These are phyloP conservation scores for Talaromyces sp. DNA, from an alignment of 2,329 filamentous ascomycete genomes.

Conservation along the genomic window DNA sequence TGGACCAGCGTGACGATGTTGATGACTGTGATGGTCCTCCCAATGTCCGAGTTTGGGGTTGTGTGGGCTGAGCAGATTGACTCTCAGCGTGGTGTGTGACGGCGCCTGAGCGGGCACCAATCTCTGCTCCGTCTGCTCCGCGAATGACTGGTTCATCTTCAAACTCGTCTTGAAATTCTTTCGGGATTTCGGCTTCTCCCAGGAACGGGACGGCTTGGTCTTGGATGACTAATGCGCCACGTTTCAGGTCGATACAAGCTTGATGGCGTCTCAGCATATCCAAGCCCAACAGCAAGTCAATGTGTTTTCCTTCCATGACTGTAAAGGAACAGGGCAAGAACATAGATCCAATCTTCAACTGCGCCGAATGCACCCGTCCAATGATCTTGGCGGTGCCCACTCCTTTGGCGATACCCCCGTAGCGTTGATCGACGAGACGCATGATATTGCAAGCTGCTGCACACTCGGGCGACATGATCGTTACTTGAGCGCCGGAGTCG, in stretches of 20 bases:
- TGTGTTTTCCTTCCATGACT: conserved; percentile 97
- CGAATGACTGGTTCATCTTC: conserved; percentile 78
- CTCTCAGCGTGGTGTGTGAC: conserved; percentile 38
- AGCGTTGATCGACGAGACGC: conserved; percentile 88
- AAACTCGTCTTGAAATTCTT: conserved; percentile 66
- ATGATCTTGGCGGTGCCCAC: conserved; percentile 94
- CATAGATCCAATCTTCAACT: conserved; percentile 85
- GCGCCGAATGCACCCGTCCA: conserved; percentile 89
- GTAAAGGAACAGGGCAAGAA: conserved; percentile 94
- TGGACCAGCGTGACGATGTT: conserved; percentile 44
- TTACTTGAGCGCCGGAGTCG: conserved; percentile 94
- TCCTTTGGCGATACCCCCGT: conserved; percentile 85
- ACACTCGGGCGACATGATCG: conserved; percentile 95
- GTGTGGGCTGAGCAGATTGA: background rate
- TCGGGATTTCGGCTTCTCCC: conserved; percentile 92
- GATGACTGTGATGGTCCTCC: conserved; percentile 23
- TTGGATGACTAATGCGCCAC: conserved; percentile 82
- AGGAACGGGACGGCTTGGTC: conserved; percentile 85
- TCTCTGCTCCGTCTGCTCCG: conserved; percentile 83
- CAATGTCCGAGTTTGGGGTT: conserved; percentile 19
- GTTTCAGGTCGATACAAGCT: conserved; percentile 81
- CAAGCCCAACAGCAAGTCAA: conserved; percentile 86
- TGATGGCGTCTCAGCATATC: conserved; percentile 98
- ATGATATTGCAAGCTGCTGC: conserved; percentile 93
- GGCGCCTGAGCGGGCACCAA: conserved; percentile 79